phyloP scores from a whole-genome alignment of 306 rosid genomes.

The Herpetospermum pedunculosum region DNA sequence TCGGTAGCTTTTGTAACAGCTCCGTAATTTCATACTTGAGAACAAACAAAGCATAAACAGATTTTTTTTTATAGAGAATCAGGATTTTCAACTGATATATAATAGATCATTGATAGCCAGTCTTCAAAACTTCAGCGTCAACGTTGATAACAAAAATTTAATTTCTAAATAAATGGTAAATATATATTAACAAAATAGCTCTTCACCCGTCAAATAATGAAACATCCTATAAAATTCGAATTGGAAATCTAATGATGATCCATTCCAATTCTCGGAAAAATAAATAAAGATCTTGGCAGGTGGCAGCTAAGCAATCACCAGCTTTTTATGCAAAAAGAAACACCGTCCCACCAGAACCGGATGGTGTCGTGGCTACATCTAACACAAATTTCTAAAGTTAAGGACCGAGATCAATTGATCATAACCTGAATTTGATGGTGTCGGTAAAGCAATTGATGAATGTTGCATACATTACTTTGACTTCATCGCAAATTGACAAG shows the following conservation, averaged over 20 bases:
- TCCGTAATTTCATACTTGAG: neutral
- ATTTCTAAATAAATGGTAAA: neutral
- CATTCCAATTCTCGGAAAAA: neutral
- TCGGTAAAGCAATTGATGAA: neutral
- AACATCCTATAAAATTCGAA: neutral
- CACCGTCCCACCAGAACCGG: neutral
- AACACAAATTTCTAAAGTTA: neutral
- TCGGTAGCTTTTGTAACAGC: neutral
- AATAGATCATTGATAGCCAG: neutral
- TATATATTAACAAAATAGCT: no score
- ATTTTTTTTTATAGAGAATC: neutral
- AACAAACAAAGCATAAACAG: neutral
- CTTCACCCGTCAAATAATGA: neutral
- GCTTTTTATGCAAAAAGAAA: neutral
- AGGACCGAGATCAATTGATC: neutral
- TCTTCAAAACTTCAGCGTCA: neutral
- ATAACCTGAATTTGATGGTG: neutral
- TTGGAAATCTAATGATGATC: neutral
- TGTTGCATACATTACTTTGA: neutral
- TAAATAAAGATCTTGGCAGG: neutral
- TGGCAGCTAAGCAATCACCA: neutral
- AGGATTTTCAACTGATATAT: neutral
- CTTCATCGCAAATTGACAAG: no score
- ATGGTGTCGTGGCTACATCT: conserved; percentile 2
- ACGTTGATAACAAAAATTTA: neutral